A percentile compares a stretch with the other conserved stretches of the same genome.
phyloP scores from a whole-genome alignment of 208 protist species.

The Naegleria fowleri region DNA sequence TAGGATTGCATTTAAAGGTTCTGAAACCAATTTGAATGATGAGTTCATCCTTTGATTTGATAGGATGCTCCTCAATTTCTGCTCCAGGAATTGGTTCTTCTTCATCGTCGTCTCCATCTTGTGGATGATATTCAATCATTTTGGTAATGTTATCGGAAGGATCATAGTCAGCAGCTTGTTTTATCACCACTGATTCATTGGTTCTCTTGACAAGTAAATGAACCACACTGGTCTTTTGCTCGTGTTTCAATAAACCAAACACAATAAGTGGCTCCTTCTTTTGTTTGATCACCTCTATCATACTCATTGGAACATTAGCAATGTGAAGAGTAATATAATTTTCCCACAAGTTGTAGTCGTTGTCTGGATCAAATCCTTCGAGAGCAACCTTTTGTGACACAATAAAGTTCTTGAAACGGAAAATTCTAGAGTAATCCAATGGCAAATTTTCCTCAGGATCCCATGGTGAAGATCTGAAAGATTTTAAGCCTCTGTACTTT shows the following conservation, averaged over 20 bases:
- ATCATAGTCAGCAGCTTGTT: not conserved
- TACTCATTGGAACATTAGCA: not conserved
- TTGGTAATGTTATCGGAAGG: not conserved
- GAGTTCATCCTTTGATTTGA: constrained; percentile 61
- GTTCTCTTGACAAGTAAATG: constrained; percentile 53
- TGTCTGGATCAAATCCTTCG: constrained; percentile 8
- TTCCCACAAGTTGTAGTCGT: constrained; percentile 10
- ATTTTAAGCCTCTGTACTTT: constrained; percentile 60
- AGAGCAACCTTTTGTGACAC: constrained; percentile 42
- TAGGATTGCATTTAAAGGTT: constrained; percentile 45
- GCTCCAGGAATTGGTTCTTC: not conserved
- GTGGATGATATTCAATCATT: not conserved
- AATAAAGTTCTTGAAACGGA: constrained; percentile 61
- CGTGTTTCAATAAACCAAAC: constrained; percentile 55
- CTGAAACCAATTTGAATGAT: constrained; percentile 61
- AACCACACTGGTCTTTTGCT: constrained; percentile 64
- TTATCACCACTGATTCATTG: not conserved
- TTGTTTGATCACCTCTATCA: not conserved
- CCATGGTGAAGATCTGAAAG: constrained; percentile 60
- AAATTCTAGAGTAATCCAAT: constrained; percentile 66
- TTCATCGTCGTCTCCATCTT: not conserved
- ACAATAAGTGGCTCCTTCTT: constrained; percentile 41
- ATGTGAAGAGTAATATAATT: constrained; percentile 31
- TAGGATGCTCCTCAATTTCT: constrained; percentile 42
- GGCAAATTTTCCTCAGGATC: constrained; percentile 69